These are phyloP conservation scores for Metschnikowia bowlesiae DNA, from an alignment of 805 yeast species.

Conservation along the genomic window DNA sequence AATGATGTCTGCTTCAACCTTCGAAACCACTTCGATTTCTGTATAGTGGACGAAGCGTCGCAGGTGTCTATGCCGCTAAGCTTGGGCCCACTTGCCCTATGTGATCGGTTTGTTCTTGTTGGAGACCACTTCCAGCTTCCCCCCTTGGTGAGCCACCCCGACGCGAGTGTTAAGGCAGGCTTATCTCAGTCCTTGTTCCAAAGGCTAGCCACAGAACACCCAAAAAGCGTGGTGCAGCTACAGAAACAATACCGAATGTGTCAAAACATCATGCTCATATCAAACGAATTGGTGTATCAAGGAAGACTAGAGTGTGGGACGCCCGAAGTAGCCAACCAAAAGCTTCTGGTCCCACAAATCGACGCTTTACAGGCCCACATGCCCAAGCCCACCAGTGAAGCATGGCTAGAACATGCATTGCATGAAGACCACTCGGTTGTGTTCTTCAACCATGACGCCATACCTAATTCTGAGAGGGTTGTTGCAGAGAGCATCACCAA, in stretches of 20 bases:
- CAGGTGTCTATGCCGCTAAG: constrained; percentile 91
- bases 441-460: constrained; percentile 73
- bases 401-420: constrained; percentile 59
- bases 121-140: constrained; percentile 96
- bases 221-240: constrained; percentile 70
- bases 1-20: constrained; percentile 55
- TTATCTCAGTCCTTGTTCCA: constrained; percentile 75
- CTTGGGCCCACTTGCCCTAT: constrained; percentile 77
- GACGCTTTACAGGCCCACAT: constrained; percentile 19
- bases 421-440: constrained; percentile 57
- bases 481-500: constrained; percentile 71
- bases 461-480: constrained; percentile 53
- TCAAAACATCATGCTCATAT: constrained; percentile 75
- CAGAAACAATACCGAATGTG: constrained; percentile 91
- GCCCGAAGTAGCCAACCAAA: constrained; percentile 55
- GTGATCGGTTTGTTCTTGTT: constrained; percentile 81
- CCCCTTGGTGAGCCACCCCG: constrained; percentile 65
- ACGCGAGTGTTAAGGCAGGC: constrained; percentile 61
- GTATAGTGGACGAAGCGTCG: constrained; percentile 95
- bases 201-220: constrained; percentile 65
- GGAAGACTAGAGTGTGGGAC: constrained; percentile 76
- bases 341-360: constrained; percentile 45
- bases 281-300: constrained; percentile 74
- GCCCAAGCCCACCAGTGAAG: background rate
- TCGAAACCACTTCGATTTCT: constrained; percentile 70